Evolutionary conservation across 768 basidiomycete species (phyloP).

Genomic region (Tubosaeta sp.): DNA sequence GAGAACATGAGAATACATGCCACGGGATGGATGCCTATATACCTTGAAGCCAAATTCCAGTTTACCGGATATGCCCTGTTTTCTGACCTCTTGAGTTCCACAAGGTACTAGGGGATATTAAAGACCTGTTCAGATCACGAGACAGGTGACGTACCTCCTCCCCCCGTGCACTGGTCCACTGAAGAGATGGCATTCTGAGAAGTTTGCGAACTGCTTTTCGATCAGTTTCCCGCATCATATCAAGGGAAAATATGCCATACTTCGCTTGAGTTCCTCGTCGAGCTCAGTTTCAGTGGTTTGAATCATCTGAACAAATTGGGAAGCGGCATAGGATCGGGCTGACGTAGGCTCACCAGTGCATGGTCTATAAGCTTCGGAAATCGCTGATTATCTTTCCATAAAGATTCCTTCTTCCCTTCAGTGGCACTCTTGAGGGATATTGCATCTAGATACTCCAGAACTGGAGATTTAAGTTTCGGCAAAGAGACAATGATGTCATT

Average conservation of each 20-base stretch:
- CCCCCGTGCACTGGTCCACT: slow-evolving; percentile 61
- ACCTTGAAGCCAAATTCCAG: slow-evolving; percentile 73
- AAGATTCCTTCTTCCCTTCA: slow-evolving; percentile 58
- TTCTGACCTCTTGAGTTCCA: slow-evolving; percentile 69
- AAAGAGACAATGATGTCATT: slow-evolving; percentile 67
- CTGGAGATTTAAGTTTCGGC: slow-evolving; percentile 56
- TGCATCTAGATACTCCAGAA: slow-evolving; percentile 48
- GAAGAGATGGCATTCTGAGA: slow-evolving; percentile 66
- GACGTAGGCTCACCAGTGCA: slow-evolving; percentile 47
- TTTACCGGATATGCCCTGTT: slow-evolving; percentile 41
- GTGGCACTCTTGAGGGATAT: slow-evolving; percentile 61
- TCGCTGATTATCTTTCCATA: slow-evolving; percentile 61
- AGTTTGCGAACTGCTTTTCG: slow-evolving; percentile 56
- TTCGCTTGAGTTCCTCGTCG: slow-evolving; percentile 62
- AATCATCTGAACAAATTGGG: slow-evolving; percentile 47
- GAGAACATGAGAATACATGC: background rate
- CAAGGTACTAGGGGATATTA: slow-evolving; percentile 52
- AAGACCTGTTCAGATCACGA: background rate
- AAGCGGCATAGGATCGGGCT: background rate
- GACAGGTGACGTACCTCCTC: slow-evolving; percentile 55
- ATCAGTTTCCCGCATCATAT: slow-evolving; percentile 1
- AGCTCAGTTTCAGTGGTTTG: slow-evolving; percentile 67
- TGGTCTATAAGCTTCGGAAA: slow-evolving; percentile 55
- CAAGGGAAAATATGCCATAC: slow-evolving; percentile 35
- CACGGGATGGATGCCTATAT: background rate